A percentile compares a stretch with the other conserved stretches of the same genome.
Evolutionary conservation across 2,329 filamentous ascomycete species (phyloP).

Genomic region (Monosporascus cannonballus): DNA sequence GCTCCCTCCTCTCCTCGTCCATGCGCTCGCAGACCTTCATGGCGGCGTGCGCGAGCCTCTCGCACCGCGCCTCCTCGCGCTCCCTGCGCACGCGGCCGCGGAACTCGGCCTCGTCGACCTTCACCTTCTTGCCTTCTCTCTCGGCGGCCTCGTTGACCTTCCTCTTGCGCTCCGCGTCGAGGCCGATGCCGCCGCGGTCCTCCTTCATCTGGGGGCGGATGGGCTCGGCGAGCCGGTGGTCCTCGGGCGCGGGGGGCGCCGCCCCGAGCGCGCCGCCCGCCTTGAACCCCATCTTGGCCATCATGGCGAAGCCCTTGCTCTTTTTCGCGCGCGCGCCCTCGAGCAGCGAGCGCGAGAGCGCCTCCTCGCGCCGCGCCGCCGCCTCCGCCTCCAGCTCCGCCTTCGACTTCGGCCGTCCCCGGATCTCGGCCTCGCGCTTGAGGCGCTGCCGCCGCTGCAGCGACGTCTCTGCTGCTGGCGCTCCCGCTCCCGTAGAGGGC

Average conservation of each 20-base stretch:
- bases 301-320: constrained; percentile 91
- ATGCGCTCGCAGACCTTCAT: constrained; percentile 79
- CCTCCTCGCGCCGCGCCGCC: constrained; percentile 64
- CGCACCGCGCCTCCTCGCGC: constrained; percentile 59
- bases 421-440: constrained; percentile 60
- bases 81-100: constrained; percentile 65
- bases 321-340: constrained; percentile 42
- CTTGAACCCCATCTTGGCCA: constrained; percentile 91
- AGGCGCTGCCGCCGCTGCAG: constrained; percentile 48
- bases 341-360: constrained; percentile 68
- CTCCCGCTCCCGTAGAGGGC: constrained; percentile 23
- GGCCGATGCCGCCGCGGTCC: constrained; percentile 74
- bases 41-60: constrained; percentile 67
- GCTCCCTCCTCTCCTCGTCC: constrained; percentile 45
- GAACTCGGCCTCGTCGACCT: constrained; percentile 65
- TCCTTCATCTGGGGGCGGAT: constrained; percentile 73
- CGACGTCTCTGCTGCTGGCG: constrained; percentile 47
- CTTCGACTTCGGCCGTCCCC: constrained; percentile 70
- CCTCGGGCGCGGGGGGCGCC: constrained; percentile 31
- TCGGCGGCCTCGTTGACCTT: constrained; percentile 61
- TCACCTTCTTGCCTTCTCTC: constrained; percentile 51
- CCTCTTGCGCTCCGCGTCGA: constrained; percentile 78
- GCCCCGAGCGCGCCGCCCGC: constrained; percentile 69
- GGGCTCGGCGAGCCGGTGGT: constrained; percentile 50
- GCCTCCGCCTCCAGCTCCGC: constrained; percentile 73